A percentile compares a stretch with the other conserved stretches of the same genome.
Evolutionary conservation across 495 filamentous ascomycete genomes (phyloP).

Genomic region (Hypoxylon lenormandii): DNA sequence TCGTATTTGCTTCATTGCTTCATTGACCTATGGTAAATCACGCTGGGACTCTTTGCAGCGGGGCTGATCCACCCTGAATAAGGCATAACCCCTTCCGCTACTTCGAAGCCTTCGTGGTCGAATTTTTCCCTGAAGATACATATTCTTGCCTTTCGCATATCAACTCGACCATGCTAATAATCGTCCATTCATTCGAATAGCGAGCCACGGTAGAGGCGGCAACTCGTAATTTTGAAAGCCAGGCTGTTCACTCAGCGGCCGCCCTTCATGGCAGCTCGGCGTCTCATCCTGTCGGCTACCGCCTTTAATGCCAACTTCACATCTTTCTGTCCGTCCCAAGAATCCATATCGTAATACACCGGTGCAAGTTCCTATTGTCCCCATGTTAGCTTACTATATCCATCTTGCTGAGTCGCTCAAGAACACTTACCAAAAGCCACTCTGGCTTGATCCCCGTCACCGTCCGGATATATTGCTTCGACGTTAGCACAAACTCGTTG

Average conservation of each 20-base stretch:
- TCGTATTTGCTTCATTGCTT: too few relatives aligned
- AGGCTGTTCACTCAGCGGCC: slow-evolving; percentile 32
- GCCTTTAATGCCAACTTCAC: slow-evolving; percentile 80
- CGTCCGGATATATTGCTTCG: slow-evolving; percentile 87
- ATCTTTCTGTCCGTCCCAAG: slow-evolving; percentile 82
- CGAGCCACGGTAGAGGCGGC: neutral
- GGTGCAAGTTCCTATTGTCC: slow-evolving; percentile 85
- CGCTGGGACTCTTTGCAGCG: too few relatives aligned
- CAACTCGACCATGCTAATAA: neutral
- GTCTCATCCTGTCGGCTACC: slow-evolving; percentile 77
- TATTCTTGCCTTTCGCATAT: too few relatives aligned
- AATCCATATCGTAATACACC: slow-evolving; percentile 86
- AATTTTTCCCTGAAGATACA: too few relatives aligned
- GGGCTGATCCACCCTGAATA: too few relatives aligned
- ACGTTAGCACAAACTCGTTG: slow-evolving; percentile 97
- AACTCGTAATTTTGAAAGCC: neutral
- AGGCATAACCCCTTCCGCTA: too few relatives aligned
- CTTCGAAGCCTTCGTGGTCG: too few relatives aligned
- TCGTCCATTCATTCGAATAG: neutral
- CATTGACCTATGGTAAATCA: too few relatives aligned
- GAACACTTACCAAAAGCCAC: slow-evolving; percentile 84
- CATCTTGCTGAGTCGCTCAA: neutral
- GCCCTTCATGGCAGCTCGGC: slow-evolving; percentile 76
- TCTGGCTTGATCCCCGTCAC: slow-evolving; percentile 76
- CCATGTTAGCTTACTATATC: slow-evolving; percentile 21